Evolutionary conservation across 129 eudicot species (phyloP).

Genomic region (Heracleum sosnowskyi): DNA sequence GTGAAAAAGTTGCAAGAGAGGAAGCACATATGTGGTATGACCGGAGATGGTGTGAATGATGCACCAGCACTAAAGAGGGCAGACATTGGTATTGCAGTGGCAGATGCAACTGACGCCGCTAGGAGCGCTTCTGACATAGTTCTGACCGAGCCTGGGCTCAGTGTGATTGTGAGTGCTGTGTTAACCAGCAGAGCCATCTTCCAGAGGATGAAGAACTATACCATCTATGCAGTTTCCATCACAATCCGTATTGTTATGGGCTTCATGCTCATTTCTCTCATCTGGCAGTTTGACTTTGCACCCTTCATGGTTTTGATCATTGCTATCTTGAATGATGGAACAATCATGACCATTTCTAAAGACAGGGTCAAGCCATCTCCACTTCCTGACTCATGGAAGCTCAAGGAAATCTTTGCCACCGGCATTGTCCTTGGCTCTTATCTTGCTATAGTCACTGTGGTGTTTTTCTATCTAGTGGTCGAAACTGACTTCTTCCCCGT

Average conservation of each 20-base stretch:
- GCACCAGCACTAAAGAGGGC: conserved; percentile 88
- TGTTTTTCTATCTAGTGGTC: conserved; percentile 7
- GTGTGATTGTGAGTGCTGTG: conserved; percentile 70
- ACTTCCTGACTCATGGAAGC: conserved; percentile 17
- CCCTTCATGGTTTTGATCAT: conserved; percentile 86
- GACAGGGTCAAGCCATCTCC: conserved; percentile 20
- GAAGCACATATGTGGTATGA: conserved; percentile 89
- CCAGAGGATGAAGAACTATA: conserved; percentile 94
- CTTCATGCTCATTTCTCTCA: conserved; percentile 72
- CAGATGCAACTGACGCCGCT: conserved; percentile 81
- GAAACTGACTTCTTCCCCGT: conserved; percentile 17
- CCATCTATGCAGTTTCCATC: conserved; percentile 84
- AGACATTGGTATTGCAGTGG: conserved; percentile 90
- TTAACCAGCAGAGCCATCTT: conserved; percentile 84
- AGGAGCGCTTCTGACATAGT: conserved; percentile 82
- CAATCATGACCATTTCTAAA: conserved; percentile 15
- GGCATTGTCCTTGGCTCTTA: conserved; percentile 17
- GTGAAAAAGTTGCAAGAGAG: conserved; percentile 72
- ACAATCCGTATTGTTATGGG: conserved; percentile 80
- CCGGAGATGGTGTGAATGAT: conserved; percentile 92
- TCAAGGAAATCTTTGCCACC: conserved; percentile 15
- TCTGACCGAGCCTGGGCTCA: conserved; percentile 78
- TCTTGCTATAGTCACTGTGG: conserved; percentile 9
- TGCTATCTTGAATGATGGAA: conserved; percentile 78
- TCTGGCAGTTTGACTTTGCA: conserved; percentile 77